Evolutionary conservation across 2,329 filamentous ascomycete species (phyloP), one percentile per base, ranked within the genome.

Genomic region (Pseudogymnoascus sp.): DNA sequence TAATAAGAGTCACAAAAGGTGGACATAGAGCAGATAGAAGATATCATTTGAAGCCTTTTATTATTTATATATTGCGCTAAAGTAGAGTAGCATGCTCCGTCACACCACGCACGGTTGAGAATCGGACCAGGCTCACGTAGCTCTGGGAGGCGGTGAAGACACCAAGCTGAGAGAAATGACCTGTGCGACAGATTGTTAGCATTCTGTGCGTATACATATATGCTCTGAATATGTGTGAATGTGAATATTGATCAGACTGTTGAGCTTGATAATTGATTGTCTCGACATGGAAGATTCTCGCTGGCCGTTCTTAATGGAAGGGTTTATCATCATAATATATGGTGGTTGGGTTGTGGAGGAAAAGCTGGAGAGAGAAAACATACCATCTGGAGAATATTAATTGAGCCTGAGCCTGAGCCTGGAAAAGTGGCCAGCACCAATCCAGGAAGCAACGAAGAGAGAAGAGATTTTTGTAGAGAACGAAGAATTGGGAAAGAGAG

Each of bases 221-320:
- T 25, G 6, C 28, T 57, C 37, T 37, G 20, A 58, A 58, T 22
- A 36, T 58, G 33, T 58, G 33, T 37, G 3, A 58, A 50, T 15
- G 25, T 37, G 25, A 37, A 59, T 59, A 60, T 57, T 37, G 59
- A 60, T 84, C 82, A 85, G 81, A 85, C 80, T 83, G 80, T 83
- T 83, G 80, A 84, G 81, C 81, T 84, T 84, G 82, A 83, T 80
- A 76, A 75, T 78, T 76, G 66, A 66, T 68, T 70, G 67, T 74
- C 76, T 84, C 82, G 79, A 83, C 82, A 84, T 78, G 67, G 71
- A 69, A 65, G 68, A 75, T 83, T 85, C 80, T 36, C 80, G 82
- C 82, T 83, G 82, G 82, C 82, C 81, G 82, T 85, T 85, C 82
- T 84, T 84, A 83, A 82, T 76, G 65, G 69, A 77, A 81, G 75